Conservation (phyloP, 2,329 filamentous ascomycete genomes). For the Curvularia sp. region DNA sequence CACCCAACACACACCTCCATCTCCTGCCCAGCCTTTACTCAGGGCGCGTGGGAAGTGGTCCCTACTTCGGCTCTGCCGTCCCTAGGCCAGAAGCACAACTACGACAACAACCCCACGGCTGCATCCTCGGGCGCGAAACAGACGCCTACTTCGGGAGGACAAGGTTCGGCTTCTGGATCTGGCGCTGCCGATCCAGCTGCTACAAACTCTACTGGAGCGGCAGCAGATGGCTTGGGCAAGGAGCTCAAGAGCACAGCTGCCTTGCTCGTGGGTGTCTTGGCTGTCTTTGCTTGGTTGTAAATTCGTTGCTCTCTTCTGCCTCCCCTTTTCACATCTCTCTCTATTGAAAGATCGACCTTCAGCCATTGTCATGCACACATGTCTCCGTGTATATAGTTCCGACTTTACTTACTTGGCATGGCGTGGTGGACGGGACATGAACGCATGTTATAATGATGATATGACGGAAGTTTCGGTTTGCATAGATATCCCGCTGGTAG, state of each 20-base stretch:
- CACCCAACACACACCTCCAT: constrained; percentile 67
- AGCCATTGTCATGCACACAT: not conserved
- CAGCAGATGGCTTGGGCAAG: constrained; percentile 25
- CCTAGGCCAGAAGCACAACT: constrained; percentile 58
- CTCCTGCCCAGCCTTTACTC: constrained; percentile 73
- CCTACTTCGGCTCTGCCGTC: constrained; percentile 73
- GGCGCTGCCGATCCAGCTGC: constrained; percentile 14
- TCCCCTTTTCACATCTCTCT: not conserved
- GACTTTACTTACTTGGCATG: not conserved
- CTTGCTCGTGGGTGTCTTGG: constrained; percentile 30
- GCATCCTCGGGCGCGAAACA: constrained; percentile 4
- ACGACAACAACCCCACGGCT: constrained; percentile 14
- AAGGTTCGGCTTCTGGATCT: constrained; percentile 1
- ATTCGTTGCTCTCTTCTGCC: no score
- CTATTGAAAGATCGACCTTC: not conserved
- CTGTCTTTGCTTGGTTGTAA: constrained; percentile 34
- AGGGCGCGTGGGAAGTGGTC: constrained; percentile 74
- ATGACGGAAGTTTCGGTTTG: not conserved
- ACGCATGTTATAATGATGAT: not conserved
- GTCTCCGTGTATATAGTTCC: constrained; percentile 10
- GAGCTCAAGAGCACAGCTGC: constrained; percentile 33
- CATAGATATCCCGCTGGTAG: not conserved
- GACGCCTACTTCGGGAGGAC: constrained; percentile 4
- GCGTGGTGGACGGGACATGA: not conserved
- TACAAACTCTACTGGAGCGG: constrained; percentile 24